Evolutionary conservation across 306 rosid species (phyloP).

Genomic region (Pueraria montana): DNA sequence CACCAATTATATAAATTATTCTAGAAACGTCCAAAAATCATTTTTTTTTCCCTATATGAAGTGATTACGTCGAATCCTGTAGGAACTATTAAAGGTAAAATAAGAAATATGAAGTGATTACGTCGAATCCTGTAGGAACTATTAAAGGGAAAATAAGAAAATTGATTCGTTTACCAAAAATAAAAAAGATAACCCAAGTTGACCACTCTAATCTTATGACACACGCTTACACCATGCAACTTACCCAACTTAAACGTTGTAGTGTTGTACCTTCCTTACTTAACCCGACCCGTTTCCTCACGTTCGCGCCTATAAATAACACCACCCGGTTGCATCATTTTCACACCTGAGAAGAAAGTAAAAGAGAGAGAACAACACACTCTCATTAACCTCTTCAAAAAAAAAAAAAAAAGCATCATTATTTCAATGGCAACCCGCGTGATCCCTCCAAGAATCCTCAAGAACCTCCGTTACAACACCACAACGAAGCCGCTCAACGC

Average conservation of each 20-base stretch:
- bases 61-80: too few species aligned
- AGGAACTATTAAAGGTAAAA: background rate
- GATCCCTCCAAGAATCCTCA: slow-evolving; percentile 60
- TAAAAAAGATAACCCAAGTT: background rate
- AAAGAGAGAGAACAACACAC: background rate
- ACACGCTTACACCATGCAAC: slow-evolving; percentile 23
- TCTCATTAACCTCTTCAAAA: background rate
- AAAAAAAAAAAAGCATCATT: too few species aligned
- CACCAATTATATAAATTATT: too few species aligned
- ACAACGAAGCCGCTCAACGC: slow-evolving; percentile 56
- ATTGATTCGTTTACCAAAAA: background rate
- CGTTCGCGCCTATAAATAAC: background rate
- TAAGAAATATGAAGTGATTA: too few species aligned
- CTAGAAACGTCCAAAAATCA: too few species aligned
- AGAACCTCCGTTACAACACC: slow-evolving; percentile 42
- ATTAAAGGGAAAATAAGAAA: background rate
- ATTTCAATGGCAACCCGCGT: slow-evolving; percentile 56
- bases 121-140: background rate
- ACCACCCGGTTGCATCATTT: background rate
- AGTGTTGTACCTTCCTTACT: slow-evolving; percentile 42
- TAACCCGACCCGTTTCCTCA: slow-evolving; percentile 11
- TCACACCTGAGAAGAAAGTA: background rate
- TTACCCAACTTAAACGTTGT: slow-evolving; percentile 38
- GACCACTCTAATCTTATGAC: slow-evolving; percentile 1
- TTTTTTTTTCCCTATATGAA: too few species aligned